Evolutionary conservation across 2,329 filamentous ascomycete species (phyloP), one percentile per base, ranked within the genome.

Genomic region (Beauveria sp.): DNA sequence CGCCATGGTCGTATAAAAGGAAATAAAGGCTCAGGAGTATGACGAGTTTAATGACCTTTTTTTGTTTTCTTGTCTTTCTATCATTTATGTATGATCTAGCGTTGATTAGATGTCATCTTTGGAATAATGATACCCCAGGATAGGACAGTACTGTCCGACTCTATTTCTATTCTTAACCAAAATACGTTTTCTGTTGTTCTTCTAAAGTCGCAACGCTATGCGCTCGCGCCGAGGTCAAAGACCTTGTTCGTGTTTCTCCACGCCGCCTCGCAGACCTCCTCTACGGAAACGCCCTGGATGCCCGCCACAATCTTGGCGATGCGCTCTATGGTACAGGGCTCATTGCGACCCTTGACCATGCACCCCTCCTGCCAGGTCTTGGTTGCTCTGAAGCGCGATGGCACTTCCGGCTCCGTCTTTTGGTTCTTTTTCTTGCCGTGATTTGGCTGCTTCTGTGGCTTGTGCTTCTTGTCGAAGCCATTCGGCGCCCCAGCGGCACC

Each of bases 291-390:
- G 0, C 84, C 90, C 74, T 96, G 97, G 65, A 97, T 88, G 47
- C 82, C 86, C 1, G 94, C 93, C 65, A 99, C 87, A 56, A 93
- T 90, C 72, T 88, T 86, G n/a, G 91, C 94, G 16, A 99, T 90
- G 58, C 88, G 86, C 65, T 88, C 85, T 66, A 99, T 97, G 58
- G 84, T 88, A 67, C 89, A 92, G 10, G 93, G 91, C 75, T 99
- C 94, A 71, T 99, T 99, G 63, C 94, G 84, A 0, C 93, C 91
- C 76, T 97, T 99, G 58, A 99, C 84, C 90, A 97, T 93, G 46
- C 81, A 82, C 0, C 92, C 93, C 68, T 90, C 85, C 50, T 84
- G 83, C 88, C 92, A 99, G 77, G 96, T 97, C 80, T 97, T 99
- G 34, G 97, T 89, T 5, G 87, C 81, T 75, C 90, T 96, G 67